Evolutionary conservation across 129 eudicot species (phyloP).

Genomic region (Arctium minus): DNA sequence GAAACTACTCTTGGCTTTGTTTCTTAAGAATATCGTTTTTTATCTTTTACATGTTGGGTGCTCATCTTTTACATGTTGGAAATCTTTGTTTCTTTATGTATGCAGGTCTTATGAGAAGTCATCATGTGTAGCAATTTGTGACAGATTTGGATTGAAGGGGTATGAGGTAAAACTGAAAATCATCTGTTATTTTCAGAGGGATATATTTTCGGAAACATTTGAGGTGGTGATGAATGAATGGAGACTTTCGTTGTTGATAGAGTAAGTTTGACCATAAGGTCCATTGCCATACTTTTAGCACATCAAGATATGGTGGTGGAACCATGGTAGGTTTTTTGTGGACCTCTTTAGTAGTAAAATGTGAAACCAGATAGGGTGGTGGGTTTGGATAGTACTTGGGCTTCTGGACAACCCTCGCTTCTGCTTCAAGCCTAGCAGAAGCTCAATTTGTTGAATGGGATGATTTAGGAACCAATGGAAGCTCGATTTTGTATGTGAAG

Average conservation of each 20-base stretch:
- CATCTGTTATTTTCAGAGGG: too few relatives aligned
- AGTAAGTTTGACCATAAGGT: constrained; percentile 33
- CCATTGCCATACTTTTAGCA: constrained; percentile 63
- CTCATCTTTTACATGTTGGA: too few relatives aligned
- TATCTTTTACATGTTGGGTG: constrained; percentile 1
- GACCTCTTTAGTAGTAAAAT: neutral
- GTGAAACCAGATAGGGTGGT: constrained; percentile 1
- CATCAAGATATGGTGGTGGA: constrained; percentile 33
- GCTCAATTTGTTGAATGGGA: too few relatives aligned
- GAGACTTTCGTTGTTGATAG: constrained; percentile 35
- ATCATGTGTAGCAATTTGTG: constrained; percentile 83
- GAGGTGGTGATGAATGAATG: constrained; percentile 52
- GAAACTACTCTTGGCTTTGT: constrained; percentile 27
- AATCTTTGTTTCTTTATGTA: neutral
- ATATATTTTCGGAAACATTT: too few relatives aligned
- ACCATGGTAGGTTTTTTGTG: neutral
- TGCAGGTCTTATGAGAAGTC: constrained; percentile 86
- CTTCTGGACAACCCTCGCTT: constrained; percentile 62
- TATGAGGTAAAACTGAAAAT: constrained; percentile 56
- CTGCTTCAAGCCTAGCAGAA: constrained; percentile 70
- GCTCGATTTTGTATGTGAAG: too few relatives aligned
- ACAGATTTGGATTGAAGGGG: constrained; percentile 85
- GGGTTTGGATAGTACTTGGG: constrained; percentile 30
- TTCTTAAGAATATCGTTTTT: constrained; percentile 15
- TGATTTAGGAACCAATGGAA: too few relatives aligned